These are phyloP conservation scores for Acarospora socialis DNA, from an alignment of 2,329 filamentous ascomycete species.

Conservation along the genomic window DNA sequence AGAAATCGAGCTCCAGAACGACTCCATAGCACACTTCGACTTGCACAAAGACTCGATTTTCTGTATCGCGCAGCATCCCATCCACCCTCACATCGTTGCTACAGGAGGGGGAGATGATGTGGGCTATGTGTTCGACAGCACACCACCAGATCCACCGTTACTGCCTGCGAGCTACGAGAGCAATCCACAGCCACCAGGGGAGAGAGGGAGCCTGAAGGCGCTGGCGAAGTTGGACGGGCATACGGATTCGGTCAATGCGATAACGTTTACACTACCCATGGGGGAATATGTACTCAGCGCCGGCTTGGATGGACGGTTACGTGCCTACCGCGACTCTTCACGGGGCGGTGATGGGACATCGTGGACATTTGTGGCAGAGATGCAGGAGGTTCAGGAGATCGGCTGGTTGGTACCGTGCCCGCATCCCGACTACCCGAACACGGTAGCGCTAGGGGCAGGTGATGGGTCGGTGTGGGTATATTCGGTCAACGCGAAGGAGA, in stretches of 20 bases:
- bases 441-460: conserved; percentile 71
- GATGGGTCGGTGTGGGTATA: conserved; percentile 96
- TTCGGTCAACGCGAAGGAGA: conserved; percentile 55
- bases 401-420: conserved; percentile 80
- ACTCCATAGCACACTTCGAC: conserved; percentile 89
- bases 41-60: conserved; percentile 82
- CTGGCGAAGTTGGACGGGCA: conserved; percentile 76
- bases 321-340: conserved; percentile 42
- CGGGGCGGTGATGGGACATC: conserved; percentile 34
- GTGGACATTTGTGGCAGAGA: conserved; percentile 60
- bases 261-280: conserved; percentile 67
- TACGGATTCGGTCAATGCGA: conserved; percentile 75
- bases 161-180: conserved; percentile 64
- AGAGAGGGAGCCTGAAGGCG: conserved; percentile 46
- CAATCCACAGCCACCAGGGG: conserved; percentile 44
- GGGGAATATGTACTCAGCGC: conserved; percentile 79
- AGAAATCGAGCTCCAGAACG: conserved; percentile 75
- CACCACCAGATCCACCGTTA: conserved; percentile 49
- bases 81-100: conserved; percentile 60
- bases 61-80: conserved; percentile 83
- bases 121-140: conserved; percentile 73
- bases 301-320: conserved; percentile 72
- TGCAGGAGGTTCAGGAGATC: conserved; percentile 85
- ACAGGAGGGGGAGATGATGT: conserved; percentile 80
- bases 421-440: conserved; percentile 55